Evolutionary conservation across 257 asterid genomes (phyloP).

Genomic region (Penstemon barbatus): DNA sequence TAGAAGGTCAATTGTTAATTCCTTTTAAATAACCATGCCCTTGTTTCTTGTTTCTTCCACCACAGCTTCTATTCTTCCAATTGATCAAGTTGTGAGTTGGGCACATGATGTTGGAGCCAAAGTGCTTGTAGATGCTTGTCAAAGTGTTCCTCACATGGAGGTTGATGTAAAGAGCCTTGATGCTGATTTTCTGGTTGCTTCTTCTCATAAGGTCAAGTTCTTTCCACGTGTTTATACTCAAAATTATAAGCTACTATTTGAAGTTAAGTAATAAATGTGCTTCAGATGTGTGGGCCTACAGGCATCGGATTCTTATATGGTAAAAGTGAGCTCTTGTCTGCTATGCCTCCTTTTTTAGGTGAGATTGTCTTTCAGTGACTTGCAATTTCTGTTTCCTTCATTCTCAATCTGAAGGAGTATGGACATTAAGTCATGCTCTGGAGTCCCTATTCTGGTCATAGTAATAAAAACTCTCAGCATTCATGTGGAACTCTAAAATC

Average conservation of each 20-base stretch:
- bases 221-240: constrained; percentile 29
- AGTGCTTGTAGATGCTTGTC: constrained; percentile 97
- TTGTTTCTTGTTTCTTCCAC: constrained; percentile 27
- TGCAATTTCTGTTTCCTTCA: constrained; percentile 12
- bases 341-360: constrained; percentile 95
- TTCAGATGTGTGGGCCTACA: constrained; percentile 99
- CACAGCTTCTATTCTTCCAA: constrained; percentile 83
- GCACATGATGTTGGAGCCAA: constrained; percentile 91
- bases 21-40: background rate
- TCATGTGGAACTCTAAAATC: constrained; percentile 1
- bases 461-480: background rate
- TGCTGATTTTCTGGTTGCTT: constrained; percentile 90
- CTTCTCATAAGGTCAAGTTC: constrained; percentile 88
- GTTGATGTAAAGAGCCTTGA: constrained; percentile 81
- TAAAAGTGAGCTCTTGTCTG: constrained; percentile 63
- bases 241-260: constrained; percentile 36
- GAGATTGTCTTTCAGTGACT: constrained; percentile 26
- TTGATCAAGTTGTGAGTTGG: constrained; percentile 79
- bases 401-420: constrained; percentile 14
- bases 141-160: constrained; percentile 97
- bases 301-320: constrained; percentile 97
- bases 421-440: background rate
- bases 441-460: constrained; percentile 3
- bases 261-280: constrained; percentile 48
- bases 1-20: constrained; percentile 1